Conservation (phyloP, 2,329 filamentous ascomycete species). For the Aspergillus sp. region DNA sequence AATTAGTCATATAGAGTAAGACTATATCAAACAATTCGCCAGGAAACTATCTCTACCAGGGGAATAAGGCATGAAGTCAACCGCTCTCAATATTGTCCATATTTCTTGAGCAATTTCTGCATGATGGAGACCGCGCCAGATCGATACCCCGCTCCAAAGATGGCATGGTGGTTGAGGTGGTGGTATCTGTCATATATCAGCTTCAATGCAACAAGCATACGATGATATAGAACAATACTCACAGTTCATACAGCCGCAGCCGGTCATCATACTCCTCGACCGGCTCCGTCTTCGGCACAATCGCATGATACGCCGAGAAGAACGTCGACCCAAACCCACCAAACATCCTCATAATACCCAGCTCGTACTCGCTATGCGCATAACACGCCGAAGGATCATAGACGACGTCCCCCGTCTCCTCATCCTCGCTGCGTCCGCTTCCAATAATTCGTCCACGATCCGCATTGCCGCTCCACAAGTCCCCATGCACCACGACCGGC, state of each 20-base stretch:
- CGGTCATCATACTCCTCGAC: constrained; percentile 81
- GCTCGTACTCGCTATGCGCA: constrained; percentile 82
- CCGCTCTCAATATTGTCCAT: constrained; percentile 44
- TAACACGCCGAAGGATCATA: constrained; percentile 82
- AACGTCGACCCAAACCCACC: constrained; percentile 75
- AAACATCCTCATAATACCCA: constrained; percentile 97
- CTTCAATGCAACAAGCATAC: not conserved
- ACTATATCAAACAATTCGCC: not conserved
- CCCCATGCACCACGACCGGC: constrained; percentile 86
- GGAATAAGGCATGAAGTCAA: not conserved
- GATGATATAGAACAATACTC: constrained; percentile 36
- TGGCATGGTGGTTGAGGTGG: constrained; percentile 80
- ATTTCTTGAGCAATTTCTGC: constrained; percentile 69
- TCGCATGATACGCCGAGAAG: constrained; percentile 70
- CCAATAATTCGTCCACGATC: constrained; percentile 61
- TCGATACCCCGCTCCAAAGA: constrained; percentile 80
- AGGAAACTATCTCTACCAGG: not conserved
- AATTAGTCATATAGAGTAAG: not conserved
- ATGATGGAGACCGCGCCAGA: constrained; percentile 76
- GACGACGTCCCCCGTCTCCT: constrained; percentile 67
- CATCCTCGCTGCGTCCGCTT: constrained; percentile 30
- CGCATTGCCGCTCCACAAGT: constrained; percentile 90
- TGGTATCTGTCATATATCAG: constrained; percentile 62
- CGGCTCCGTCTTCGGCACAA: constrained; percentile 78
- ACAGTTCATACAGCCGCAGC: constrained; percentile 77